A percentile compares a stretch with the other conserved stretches of the same genome.
Evolutionary conservation across 2,329 filamentous ascomycete genomes (phyloP).

Genomic region (Fusarium caatingaense): DNA sequence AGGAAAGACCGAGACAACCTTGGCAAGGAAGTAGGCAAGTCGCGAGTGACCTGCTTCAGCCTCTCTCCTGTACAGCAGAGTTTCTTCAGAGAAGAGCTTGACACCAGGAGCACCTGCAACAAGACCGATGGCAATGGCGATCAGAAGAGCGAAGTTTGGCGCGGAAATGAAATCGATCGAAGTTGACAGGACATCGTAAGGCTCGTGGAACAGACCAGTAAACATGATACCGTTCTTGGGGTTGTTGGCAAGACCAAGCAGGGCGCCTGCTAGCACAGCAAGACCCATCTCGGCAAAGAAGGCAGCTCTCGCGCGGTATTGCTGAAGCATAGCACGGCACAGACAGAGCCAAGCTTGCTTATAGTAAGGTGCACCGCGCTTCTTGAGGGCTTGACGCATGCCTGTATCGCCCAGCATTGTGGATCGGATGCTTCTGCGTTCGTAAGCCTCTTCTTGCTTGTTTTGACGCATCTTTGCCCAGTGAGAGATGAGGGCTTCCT

Average conservation of each 20-base stretch:
- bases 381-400: conserved; percentile 59
- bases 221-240: conserved; percentile 64
- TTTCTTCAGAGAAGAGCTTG: conserved; percentile 61
- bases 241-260: conserved; percentile 66
- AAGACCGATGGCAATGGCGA: conserved; percentile 66
- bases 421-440: conserved; percentile 37
- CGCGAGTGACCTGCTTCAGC: conserved; percentile 67
- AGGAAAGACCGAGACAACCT: conserved; percentile 62
- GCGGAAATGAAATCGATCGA: conserved; percentile 63
- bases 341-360: conserved; percentile 66
- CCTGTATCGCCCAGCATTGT: conserved; percentile 47
- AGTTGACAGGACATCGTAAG: conserved; percentile 63
- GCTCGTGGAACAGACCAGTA: conserved; percentile 61
- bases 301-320: conserved; percentile 62
- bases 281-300: conserved; percentile 67
- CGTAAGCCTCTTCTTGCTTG: conserved; percentile 16
- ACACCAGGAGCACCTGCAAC: conserved; percentile 64
- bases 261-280: conserved; percentile 61
- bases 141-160: conserved; percentile 64
- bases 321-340: conserved; percentile 65
- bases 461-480: conserved; percentile 54
- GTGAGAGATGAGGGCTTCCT: conserved; percentile 61
- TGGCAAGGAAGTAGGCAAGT: conserved; percentile 67
- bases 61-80: conserved; percentile 63
- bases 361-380: conserved; percentile 60